Evolutionary conservation across 495 filamentous ascomycete genomes (phyloP).

Genomic region (Podospora bellae-mahoneyi): DNA sequence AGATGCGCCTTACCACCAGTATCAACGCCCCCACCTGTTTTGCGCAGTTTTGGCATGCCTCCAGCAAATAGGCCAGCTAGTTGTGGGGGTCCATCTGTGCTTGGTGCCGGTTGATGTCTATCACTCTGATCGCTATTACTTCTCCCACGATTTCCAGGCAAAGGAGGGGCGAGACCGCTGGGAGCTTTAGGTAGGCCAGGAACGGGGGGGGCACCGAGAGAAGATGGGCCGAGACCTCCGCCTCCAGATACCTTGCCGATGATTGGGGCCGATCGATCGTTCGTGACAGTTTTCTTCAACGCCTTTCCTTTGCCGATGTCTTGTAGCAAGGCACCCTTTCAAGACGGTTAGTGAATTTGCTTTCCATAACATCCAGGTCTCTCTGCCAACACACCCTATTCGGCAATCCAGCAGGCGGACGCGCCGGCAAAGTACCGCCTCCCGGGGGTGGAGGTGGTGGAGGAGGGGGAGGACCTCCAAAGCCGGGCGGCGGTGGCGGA

Average conservation of each 20-base stretch:
- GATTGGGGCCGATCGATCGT: conserved; percentile 86
- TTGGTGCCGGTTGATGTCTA: conserved; percentile 41
- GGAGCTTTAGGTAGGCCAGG: conserved; percentile 61
- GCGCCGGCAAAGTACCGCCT: conserved; percentile 23
- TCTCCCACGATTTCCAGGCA: conserved; percentile 65
- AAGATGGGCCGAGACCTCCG: conserved; percentile 45
- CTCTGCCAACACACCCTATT: conserved; percentile 15
- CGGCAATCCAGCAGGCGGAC: conserved; percentile 19
- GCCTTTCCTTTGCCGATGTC: conserved; percentile 81
- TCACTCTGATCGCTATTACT: conserved; percentile 74
- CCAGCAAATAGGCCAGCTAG: conserved; percentile 86
- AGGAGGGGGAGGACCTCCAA: conserved; percentile 34
- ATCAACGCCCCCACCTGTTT: conserved; percentile 78
- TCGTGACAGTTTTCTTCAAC: conserved; percentile 86
- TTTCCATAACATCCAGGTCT: background rate
- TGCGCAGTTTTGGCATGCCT: conserved; percentile 92
- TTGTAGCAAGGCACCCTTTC: conserved; percentile 77
- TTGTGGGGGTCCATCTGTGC: conserved; percentile 65
- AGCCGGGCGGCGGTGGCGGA: conserved; percentile 22
- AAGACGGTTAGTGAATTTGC: conserved; percentile 33
- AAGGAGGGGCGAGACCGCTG: conserved; percentile 70
- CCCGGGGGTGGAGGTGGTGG: conserved; percentile 33
- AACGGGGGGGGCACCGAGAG: conserved; percentile 73
- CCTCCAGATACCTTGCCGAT: conserved; percentile 54
- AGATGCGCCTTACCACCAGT: conserved; percentile 61